Evolutionary conservation across 306 rosid species (phyloP).

Genomic region (Datisca glomerata): DNA sequence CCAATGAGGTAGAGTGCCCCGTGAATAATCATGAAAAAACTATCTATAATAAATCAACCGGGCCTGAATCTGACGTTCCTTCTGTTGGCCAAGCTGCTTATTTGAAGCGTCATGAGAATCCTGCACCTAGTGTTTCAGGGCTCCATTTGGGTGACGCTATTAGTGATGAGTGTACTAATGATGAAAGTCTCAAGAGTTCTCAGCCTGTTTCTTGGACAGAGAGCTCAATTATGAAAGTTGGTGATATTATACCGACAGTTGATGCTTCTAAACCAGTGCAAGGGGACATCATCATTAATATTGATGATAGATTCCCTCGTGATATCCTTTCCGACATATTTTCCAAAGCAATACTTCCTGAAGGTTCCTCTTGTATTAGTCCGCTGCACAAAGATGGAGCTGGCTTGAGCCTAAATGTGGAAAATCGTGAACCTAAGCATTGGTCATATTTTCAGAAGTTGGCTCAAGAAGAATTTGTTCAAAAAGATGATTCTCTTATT

Average conservation of each 20-base stretch:
- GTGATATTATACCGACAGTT: conserved; percentile 27
- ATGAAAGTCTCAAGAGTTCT: conserved; percentile 14
- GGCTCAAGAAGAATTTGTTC: conserved; percentile 65
- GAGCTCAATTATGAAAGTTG: conserved; percentile 21
- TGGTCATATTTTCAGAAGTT: conserved; percentile 88
- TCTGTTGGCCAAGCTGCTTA: conserved; percentile 25
- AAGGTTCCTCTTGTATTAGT: conserved; percentile 36
- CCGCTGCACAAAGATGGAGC: conserved; percentile 63
- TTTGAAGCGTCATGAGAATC: conserved; percentile 28
- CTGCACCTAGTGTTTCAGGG: conserved; percentile 27
- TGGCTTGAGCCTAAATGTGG: conserved; percentile 69
- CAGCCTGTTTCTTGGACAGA: conserved; percentile 25
- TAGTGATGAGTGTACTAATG: conserved; percentile 18
- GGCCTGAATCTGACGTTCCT: conserved; percentile 23
- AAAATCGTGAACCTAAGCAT: conserved; percentile 66
- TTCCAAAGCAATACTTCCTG: conserved; percentile 66
- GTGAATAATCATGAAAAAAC: conserved; percentile 21
- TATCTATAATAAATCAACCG: conserved; percentile 24
- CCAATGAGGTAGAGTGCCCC: conserved; percentile 18
- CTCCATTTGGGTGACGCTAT: conserved; percentile 27
- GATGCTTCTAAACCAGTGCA: conserved; percentile 35
- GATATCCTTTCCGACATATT: conserved; percentile 78
- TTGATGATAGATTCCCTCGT: conserved; percentile 79
- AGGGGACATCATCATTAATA: conserved; percentile 70
- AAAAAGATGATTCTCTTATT: conserved; percentile 49